Base-by-base conservation (phyloP, 768 basidiomycete genomes). In the Russula abietina region DNA sequence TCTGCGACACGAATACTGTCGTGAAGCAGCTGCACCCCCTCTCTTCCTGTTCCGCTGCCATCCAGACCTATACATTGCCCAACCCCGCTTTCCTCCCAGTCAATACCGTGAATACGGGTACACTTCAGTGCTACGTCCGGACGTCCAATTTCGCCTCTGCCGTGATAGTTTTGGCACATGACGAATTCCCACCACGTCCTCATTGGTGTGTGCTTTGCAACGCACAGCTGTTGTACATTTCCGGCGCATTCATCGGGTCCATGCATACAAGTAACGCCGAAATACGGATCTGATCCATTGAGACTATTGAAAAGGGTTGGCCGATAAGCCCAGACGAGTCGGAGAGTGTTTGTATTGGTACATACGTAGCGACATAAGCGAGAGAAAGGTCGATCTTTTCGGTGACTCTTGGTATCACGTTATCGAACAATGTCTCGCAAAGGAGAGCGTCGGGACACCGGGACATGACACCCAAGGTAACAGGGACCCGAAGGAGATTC, bases 181-280 rank as follows among this genome's bases (percentile, higher is more conserved):
- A 93, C 77, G 68, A 92, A 94, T 56, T 82, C 75, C 93, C 92
- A 95, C 89, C 90, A 93, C 24, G 75, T 76, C n/a, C 73, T 66
- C 45, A 76, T 73, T 26, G 79, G 74, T 26, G 80, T 76, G 64
- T 90, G 79, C 71, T 85, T 83, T 59, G 81, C 77, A 33, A 81
- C 88, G 72, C 95, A 98, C 30, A 97, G 79, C 71, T 97, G 86
- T 62, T 97, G 89, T 19, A 93, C 83, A 75, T 96, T 93, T 48
- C 91, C 94, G 16, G 83, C 83, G 69, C 94, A 97, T 73, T 98
- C 94, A 57, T 80, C 73, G 5, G 76, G 75, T 19, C 93, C 93
- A 70, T 96, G 93, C 78, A 80, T 80, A 75, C 94, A 97, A 38
- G 75, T 81, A 33, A 89, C 83, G n/a, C 93, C 93, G 70, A 87